A percentile compares a stretch with the other conserved stretches of the same genome.
Conservation (phyloP, 2,329 filamentous ascomycete species). For the Achaetomium macrosporum region DNA sequence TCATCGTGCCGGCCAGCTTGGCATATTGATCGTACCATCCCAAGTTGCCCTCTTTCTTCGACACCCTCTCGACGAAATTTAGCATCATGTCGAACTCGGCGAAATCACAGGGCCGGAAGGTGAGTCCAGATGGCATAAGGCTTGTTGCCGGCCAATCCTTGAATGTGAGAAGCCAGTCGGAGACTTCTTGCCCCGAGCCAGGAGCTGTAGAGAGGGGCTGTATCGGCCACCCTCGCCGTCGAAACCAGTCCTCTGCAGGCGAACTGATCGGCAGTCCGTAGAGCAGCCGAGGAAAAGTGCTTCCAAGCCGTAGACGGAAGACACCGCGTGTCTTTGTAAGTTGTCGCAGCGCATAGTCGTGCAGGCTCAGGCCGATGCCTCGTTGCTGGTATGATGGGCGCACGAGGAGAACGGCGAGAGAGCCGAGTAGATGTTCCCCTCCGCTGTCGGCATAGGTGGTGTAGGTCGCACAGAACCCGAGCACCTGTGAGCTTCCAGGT, state of each 20-base stretch:
- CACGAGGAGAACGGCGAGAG: conserved; percentile 50
- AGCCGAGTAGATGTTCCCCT: conserved; percentile 49
- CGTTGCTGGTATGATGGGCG: conserved; percentile 40
- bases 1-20: conserved; percentile 41
- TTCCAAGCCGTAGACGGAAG: conserved; percentile 50
- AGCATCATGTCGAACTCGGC: conserved; percentile 43
- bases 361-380: conserved; percentile 49
- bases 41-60: conserved; percentile 41
- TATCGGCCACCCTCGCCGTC: conserved; percentile 48
- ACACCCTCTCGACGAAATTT: conserved; percentile 45
- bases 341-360: conserved; percentile 45
- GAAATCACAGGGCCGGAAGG: conserved; percentile 41
- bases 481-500: conserved; percentile 36
- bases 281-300: conserved; percentile 52
- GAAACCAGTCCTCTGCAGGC: conserved; percentile 46
- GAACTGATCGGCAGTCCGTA: conserved; percentile 46
- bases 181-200: conserved; percentile 44
- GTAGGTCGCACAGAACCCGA: conserved; percentile 57
- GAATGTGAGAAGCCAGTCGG: conserved; percentile 51
- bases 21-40: conserved; percentile 58
- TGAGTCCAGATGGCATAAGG: conserved; percentile 36
- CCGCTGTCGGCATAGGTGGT: conserved; percentile 51
- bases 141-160: conserved; percentile 41
- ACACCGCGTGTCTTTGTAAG: conserved; percentile 48
- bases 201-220: conserved; percentile 39